Evolutionary conservation across 208 protist species (phyloP).

Genomic region (Herpetomonas samuelpessoai): DNA sequence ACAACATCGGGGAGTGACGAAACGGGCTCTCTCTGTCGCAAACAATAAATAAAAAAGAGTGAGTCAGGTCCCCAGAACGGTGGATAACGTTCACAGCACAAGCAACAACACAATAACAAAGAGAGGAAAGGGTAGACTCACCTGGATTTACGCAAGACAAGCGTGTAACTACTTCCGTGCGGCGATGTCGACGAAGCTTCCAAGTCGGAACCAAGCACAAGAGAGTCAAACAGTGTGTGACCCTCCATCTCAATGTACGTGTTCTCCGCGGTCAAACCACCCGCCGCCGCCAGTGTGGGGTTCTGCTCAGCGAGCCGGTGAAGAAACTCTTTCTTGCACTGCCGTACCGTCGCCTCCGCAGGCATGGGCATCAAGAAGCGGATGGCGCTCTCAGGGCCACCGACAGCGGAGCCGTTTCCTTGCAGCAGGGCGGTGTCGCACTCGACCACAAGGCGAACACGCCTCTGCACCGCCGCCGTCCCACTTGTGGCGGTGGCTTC

Average conservation of each 20-base stretch:
- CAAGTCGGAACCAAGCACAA: conserved; percentile 1
- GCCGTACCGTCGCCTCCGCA: conserved; percentile 10
- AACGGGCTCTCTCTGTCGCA: not conserved
- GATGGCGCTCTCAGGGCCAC: not conserved
- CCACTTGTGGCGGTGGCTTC: not conserved
- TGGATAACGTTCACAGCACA: no score
- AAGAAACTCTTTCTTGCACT: conserved; percentile 18
- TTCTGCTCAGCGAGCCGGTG: conserved; percentile 9
- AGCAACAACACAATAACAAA: not conserved
- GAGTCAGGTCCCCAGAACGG: no score
- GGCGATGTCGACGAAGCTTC: no score
- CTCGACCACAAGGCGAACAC: not conserved
- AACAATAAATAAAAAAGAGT: no score
- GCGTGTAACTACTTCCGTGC: no score
- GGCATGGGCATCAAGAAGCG: conserved; percentile 20
- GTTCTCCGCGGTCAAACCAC: not conserved
- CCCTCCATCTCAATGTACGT: conserved; percentile 4
- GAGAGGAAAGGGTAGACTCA: no score
- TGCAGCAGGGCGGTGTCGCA: not conserved
- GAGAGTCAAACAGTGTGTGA: conserved; percentile 5
- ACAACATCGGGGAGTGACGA: not conserved
- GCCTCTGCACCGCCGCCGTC: not conserved
- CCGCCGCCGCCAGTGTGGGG: not conserved
- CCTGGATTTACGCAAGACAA: no score
- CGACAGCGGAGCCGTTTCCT: not conserved